Evolutionary conservation across 345 rosid genomes (phyloP).

Genomic region (Linum trigynum): DNA sequence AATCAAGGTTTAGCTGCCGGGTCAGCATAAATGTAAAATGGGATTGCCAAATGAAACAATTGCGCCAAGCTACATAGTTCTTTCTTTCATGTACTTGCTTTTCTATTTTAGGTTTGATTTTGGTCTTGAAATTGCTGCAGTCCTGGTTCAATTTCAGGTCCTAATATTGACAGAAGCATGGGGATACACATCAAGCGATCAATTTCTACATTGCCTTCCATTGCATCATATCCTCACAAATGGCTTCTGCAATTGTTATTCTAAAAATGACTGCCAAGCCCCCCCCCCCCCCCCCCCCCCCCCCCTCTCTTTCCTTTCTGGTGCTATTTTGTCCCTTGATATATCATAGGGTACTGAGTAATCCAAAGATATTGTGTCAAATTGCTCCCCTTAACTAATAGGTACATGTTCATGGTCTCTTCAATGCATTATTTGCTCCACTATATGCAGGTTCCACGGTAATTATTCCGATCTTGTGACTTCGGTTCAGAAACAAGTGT

Average conservation of each 20-base stretch:
- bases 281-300: too few species aligned
- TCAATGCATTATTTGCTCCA: conserved; percentile 84
- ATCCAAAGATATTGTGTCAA: conserved; percentile 9
- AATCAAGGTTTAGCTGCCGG: neutral
- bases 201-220: conserved; percentile 86
- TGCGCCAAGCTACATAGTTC: neutral
- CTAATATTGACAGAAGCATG: conserved; percentile 75
- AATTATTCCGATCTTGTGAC: conserved; percentile 12
- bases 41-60: neutral
- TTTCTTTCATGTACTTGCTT: neutral
- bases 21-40: neutral
- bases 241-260: neutral
- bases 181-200: conserved; percentile 78
- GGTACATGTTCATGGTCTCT: conserved; percentile 88
- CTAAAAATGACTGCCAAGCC: neutral
- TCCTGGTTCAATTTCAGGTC: conserved; percentile 46
- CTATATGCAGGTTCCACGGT: conserved; percentile 74
- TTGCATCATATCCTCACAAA: conserved; percentile 73
- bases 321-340: conserved; percentile 12
- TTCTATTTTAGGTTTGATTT: conserved; percentile 7
- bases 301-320: conserved; percentile 3
- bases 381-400: conserved; percentile 47
- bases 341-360: neutral
- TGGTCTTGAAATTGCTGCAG: conserved; percentile 9
- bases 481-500: neutral